Percentiles rank a stretch among this genome's conserved stretches.
phyloP scores from a whole-genome alignment of 2,329 filamentous ascomycete species.

The Sclerotinia glacialis region DNA sequence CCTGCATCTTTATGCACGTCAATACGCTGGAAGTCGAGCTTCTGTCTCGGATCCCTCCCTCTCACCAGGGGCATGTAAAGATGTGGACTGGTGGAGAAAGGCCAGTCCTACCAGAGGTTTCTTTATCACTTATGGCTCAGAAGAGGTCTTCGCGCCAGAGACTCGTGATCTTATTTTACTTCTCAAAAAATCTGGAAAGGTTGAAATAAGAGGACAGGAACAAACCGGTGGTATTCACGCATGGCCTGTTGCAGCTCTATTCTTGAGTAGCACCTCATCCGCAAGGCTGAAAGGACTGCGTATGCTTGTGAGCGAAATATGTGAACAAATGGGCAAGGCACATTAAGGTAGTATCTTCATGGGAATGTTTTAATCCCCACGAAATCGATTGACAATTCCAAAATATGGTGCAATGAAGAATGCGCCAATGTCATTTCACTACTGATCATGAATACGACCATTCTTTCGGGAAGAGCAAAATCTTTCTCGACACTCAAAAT shows the following conservation, averaged over 20 bases:
- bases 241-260: conserved; percentile 71
- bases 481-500: not conserved
- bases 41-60: conserved; percentile 53
- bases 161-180: conserved; percentile 58
- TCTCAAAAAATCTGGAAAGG: conserved; percentile 51
- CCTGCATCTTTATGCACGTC: conserved; percentile 66
- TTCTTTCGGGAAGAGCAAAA: not conserved
- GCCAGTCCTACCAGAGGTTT: conserved; percentile 66
- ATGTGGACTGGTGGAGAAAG: conserved; percentile 62
- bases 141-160: conserved; percentile 75
- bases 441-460: not conserved
- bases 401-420: not conserved
- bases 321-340: conserved; percentile 15
- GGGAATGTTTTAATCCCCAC: not conserved
- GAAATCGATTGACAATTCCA: not conserved
- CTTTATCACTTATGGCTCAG: conserved; percentile 68
- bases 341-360: not conserved
- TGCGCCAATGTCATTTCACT: too few species aligned
- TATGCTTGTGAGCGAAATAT: conserved; percentile 23
- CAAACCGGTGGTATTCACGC: conserved; percentile 71
- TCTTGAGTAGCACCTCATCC: conserved; percentile 48
- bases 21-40: conserved; percentile 59
- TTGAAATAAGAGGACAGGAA: conserved; percentile 43
- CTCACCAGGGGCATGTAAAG: conserved; percentile 71
- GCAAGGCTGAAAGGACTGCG: conserved; percentile 53